phyloP scores from a whole-genome alignment of 805 yeast genomes.

The Myxozyma nipponensis region DNA sequence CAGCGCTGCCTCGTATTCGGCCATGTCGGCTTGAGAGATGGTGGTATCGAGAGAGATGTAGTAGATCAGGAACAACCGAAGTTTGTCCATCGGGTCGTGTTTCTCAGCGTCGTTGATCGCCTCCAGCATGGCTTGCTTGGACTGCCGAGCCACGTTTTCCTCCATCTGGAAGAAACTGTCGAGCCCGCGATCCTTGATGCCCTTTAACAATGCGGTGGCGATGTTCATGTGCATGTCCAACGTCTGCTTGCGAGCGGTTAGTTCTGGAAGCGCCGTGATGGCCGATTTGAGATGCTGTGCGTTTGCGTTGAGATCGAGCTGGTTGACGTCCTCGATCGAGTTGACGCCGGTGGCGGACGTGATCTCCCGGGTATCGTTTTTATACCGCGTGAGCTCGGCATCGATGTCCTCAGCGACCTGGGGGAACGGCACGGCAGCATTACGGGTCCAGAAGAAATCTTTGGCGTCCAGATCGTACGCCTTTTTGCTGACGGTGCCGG shows the following conservation, averaged over 20 bases:
- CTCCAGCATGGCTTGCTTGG: conserved; percentile 55
- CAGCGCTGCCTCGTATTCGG: conserved; percentile 63
- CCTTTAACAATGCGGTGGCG: conserved; percentile 74
- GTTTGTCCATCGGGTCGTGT: conserved; percentile 60
- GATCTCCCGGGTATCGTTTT: conserved; percentile 80
- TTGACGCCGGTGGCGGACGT: conserved; percentile 71
- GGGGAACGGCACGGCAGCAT: conserved; percentile 88
- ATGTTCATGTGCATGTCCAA: conserved; percentile 98
- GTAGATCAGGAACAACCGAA: conserved; percentile 83
- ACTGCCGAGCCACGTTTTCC: conserved; percentile 55
- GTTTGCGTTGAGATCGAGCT: conserved; percentile 34
- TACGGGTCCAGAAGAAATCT: conserved; percentile 87
- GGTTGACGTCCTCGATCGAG: conserved; percentile 69
- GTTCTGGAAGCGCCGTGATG: conserved; percentile 85
- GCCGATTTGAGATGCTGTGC: conserved; percentile 54
- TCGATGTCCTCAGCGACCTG: conserved; percentile 99
- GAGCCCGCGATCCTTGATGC: conserved; percentile 77
- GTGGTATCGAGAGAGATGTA: conserved; percentile 48
- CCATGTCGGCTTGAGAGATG: conserved; percentile 48
- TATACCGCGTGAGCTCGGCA: conserved; percentile 71
- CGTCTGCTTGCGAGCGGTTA: conserved; percentile 79
- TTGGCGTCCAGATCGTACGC: conserved; percentile 85
- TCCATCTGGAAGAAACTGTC: conserved; percentile 94
- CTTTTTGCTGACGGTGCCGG: conserved; percentile 40
- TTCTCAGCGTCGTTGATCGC: conserved; percentile 53